Conservation (phyloP, 371 early-diverging fungal species). For the Zancudomyces culisetae region DNA sequence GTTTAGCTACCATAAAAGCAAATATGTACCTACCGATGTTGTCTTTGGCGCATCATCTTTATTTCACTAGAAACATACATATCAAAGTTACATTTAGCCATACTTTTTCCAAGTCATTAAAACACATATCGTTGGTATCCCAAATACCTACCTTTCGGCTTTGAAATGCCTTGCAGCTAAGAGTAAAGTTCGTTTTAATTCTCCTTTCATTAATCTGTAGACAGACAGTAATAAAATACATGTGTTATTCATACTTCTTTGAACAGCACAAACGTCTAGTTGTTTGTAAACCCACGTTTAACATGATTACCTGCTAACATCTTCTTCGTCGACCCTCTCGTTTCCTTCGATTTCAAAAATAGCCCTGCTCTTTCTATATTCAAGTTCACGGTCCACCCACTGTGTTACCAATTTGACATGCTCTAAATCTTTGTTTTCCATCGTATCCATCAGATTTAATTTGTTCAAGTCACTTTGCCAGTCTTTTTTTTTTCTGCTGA, state of each 20-base stretch:
- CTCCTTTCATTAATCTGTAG: constrained; percentile 2
- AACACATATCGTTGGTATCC: too few species aligned
- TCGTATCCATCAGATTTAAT: constrained; percentile 2
- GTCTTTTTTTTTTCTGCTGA: neutral
- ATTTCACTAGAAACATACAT: too few species aligned
- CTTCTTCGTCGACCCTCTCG: constrained; percentile 9
- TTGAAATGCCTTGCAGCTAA: neutral
- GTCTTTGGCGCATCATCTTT: too few species aligned
- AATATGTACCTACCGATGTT: too few species aligned
- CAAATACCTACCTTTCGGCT: neutral
- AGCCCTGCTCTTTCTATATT: constrained; percentile 14
- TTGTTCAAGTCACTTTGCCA: neutral
- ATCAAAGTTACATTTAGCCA: too few species aligned
- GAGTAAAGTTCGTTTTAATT: neutral
- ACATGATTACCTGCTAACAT: constrained; percentile 9
- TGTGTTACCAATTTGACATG: constrained; percentile 9
- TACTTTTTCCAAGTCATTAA: too few species aligned
- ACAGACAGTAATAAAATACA: neutral
- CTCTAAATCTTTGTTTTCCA: constrained; percentile 6
- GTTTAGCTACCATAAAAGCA: too few species aligned
- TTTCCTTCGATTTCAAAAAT: constrained; percentile 18
- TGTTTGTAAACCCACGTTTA: neutral
- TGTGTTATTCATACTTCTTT: neutral
- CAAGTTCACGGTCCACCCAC: constrained; percentile 23
- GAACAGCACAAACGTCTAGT: too few species aligned